Percentiles rank a stretch among this genome's conserved stretches.
Evolutionary conservation across 176 grass and related monocot genomes (phyloP).

Genomic region (Lolium multiflorum): DNA sequence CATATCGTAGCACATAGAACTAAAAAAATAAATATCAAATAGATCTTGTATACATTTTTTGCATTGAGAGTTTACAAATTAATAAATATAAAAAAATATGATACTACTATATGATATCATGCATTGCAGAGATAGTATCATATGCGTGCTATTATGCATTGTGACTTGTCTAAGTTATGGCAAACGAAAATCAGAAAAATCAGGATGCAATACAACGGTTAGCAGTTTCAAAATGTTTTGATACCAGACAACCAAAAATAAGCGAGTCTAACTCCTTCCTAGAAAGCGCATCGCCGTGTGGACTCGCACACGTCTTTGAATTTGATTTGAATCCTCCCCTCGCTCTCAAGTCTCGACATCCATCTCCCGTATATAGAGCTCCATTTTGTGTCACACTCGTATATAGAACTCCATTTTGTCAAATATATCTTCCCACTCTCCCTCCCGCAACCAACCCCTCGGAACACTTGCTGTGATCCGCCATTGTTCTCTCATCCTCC

Average conservation of each 20-base stretch:
- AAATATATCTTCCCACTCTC: not conserved
- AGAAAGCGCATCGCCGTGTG: slow-evolving; percentile 30
- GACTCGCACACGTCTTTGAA: slow-evolving; percentile 48
- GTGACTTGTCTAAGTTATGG: too few relatives aligned
- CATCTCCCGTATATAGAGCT: not conserved
- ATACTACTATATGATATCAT: too few relatives aligned
- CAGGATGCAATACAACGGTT: too few relatives aligned
- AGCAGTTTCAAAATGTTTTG: not conserved
- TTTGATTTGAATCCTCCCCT: slow-evolving; percentile 4
- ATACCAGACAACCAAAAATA: not conserved
- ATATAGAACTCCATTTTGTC: not conserved
- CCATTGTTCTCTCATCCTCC: not conserved
- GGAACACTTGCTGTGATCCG: not conserved
- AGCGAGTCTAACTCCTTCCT: slow-evolving; percentile 6
- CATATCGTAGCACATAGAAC: too few relatives aligned
- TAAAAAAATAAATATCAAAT: too few relatives aligned
- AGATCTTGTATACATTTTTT: too few relatives aligned
- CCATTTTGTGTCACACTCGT: not conserved
- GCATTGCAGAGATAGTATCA: too few relatives aligned
- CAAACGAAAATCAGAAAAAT: too few relatives aligned
- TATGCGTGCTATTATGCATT: too few relatives aligned
- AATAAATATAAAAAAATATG: too few relatives aligned
- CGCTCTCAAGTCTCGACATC: not conserved
- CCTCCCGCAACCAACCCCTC: too few relatives aligned
- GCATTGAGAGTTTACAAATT: too few relatives aligned